A percentile compares a stretch with the other conserved stretches of the same genome.
Evolutionary conservation across 2,329 filamentous ascomycete species (phyloP).

Genomic region (Trichoderma lentiforme): DNA sequence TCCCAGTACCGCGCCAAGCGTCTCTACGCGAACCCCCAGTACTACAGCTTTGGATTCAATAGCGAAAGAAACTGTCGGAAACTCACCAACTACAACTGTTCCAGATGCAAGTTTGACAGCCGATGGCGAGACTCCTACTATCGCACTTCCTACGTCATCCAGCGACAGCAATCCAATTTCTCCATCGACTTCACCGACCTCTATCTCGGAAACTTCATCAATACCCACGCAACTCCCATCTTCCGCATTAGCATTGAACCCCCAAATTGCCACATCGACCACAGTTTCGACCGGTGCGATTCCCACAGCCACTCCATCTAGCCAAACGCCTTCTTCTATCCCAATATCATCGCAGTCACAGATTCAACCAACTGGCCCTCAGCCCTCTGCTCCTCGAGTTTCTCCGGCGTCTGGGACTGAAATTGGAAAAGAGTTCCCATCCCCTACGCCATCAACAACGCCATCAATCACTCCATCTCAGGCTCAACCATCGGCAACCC

Average conservation of each 20-base stretch:
- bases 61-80: background rate
- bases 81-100: background rate
- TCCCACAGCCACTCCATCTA: background rate
- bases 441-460: background rate
- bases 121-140: background rate
- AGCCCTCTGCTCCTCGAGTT: background rate
- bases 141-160: background rate
- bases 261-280: background rate
- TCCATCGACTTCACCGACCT: background rate
- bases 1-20: background rate
- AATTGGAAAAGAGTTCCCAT: background rate
- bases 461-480: background rate
- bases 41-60: background rate
- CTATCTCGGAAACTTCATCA: background rate
- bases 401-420: background rate
- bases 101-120: background rate
- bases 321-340: background rate
- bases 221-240: background rate
- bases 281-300: background rate
- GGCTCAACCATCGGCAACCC: background rate
- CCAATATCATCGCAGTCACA: background rate
- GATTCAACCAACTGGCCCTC: constrained; percentile 19
- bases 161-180: background rate
- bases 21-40: background rate
- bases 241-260: background rate